Conservation (phyloP, 257 asterid genomes). For the Jaltomata sinuosa region DNA sequence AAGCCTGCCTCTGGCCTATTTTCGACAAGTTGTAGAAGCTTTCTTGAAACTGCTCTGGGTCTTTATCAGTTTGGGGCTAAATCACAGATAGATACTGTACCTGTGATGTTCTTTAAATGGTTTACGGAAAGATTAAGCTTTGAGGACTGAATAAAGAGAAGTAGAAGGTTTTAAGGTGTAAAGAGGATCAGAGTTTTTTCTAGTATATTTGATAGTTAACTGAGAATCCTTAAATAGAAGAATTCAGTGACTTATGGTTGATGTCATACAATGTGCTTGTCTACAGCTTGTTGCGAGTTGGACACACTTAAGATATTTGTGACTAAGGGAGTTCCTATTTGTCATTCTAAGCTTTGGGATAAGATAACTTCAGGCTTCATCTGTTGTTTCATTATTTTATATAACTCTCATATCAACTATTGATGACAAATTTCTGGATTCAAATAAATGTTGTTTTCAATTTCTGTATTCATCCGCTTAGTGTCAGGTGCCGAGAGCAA, state of each 20-base stretch:
- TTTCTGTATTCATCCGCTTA: constrained; percentile 3
- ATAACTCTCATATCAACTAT: neutral
- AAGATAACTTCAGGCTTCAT: neutral
- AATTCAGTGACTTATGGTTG: neutral
- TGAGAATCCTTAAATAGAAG: neutral
- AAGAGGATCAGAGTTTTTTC: neutral
- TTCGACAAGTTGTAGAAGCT: neutral
- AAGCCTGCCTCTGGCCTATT: neutral
- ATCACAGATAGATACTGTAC: neutral
- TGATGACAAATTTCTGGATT: neutral
- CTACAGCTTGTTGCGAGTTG: neutral
- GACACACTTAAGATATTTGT: neutral
- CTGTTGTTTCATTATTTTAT: neutral
- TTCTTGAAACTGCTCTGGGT: neutral
- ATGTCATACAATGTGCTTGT: neutral
- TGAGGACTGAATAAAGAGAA: neutral
- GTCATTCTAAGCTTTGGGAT: neutral
- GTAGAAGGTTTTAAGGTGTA: neutral
- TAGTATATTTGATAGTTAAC: neutral
- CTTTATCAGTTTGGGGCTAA: neutral
- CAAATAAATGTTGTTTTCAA: neutral
- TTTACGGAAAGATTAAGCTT: neutral
- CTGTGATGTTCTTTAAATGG: neutral
- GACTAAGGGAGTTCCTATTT: neutral
- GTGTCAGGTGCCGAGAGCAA: constrained; percentile 24